phyloP scores from a whole-genome alignment of 768 basidiomycete species.

The Termitomyces heimii region DNA sequence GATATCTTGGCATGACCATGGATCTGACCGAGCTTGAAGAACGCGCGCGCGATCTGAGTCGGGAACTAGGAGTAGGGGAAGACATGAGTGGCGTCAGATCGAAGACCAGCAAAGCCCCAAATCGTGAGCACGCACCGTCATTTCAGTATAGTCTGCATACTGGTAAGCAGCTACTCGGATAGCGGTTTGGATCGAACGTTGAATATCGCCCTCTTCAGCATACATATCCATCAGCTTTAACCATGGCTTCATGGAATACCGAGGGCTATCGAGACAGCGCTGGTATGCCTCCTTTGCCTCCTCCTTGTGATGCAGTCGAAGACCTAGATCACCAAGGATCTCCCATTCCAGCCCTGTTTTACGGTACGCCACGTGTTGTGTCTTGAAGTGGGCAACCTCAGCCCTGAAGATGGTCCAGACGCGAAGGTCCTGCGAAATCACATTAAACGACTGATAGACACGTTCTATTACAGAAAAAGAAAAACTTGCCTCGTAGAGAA shows the following conservation, averaged over 20 bases:
- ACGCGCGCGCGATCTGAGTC: conserved; percentile 80
- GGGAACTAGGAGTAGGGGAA: conserved; percentile 64
- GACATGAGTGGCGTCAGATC: conserved; percentile 1
- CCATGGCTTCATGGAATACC: conserved; percentile 93
- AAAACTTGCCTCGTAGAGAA: conserved; percentile 76
- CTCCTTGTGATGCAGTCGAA: conserved; percentile 94
- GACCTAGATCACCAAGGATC: conserved; percentile 90
- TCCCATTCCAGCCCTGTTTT: conserved; percentile 99
- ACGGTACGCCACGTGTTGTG: conserved; percentile 95
- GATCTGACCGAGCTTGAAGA: conserved; percentile 90
- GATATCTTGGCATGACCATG: conserved; percentile 94
- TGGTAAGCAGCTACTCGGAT: conserved; percentile 93
- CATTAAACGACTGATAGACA: conserved; percentile 2
- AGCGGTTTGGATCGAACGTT: conserved; percentile 83
- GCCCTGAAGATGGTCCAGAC: conserved; percentile 99
- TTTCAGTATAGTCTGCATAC: conserved; percentile 84
- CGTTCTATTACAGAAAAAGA: conserved; percentile 12
- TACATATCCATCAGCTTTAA: conserved; percentile 92
- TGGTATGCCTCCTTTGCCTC: conserved; percentile 98
- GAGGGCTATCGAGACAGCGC: conserved; percentile 80
- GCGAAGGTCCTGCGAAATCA: conserved; percentile 69
- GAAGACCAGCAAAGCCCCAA: neutral
- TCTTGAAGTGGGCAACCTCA: conserved; percentile 98
- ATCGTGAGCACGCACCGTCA: conserved; percentile 52
- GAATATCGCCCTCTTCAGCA: conserved; percentile 94